Conservation (phyloP, 2,329 filamentous ascomycete genomes). For the Paecilomyces fulvus region DNA sequence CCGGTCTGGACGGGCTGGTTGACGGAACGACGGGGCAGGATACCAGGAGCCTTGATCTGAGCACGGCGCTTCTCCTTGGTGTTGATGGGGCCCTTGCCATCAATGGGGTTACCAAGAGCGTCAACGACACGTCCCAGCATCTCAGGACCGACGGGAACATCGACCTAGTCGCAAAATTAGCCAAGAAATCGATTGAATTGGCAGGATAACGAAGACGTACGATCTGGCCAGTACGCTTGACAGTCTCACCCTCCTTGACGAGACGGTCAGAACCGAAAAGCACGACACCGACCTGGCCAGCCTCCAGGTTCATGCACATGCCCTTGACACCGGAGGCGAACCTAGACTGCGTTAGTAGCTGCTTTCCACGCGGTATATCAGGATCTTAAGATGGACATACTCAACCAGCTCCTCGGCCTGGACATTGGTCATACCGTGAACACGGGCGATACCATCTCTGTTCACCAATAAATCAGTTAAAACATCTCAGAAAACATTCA, state of each 20-base stretch:
- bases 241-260: slow-evolving; percentile 98
- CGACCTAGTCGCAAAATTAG: slow-evolving; percentile 55
- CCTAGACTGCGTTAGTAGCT: slow-evolving; percentile 44
- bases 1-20: slow-evolving; percentile 98
- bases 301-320: slow-evolving; percentile 99
- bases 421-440: slow-evolving; percentile 99
- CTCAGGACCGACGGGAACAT: slow-evolving; percentile 86
- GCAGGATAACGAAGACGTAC: slow-evolving; percentile 49
- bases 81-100: slow-evolving; percentile 97
- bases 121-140: slow-evolving; percentile 97
- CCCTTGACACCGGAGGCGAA: slow-evolving; percentile 99
- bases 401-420: slow-evolving; percentile 99
- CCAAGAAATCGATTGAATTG: background rate
- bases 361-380: slow-evolving; percentile 9
- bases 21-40: slow-evolving; percentile 94
- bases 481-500: background rate
- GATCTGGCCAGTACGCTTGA: slow-evolving; percentile 99
- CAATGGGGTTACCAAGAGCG: slow-evolving; percentile 97
- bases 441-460: slow-evolving; percentile 99
- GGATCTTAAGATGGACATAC: slow-evolving; percentile 51
- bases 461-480: slow-evolving; percentile 12
- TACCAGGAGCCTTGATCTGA: slow-evolving; percentile 97
- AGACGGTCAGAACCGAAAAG: slow-evolving; percentile 99
- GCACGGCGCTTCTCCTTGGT: slow-evolving; percentile 88
- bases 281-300: slow-evolving; percentile 99